These are phyloP conservation scores for Didymella segeticola DNA, from an alignment of 2,329 filamentous ascomycete genomes.

Conservation along the genomic window DNA sequence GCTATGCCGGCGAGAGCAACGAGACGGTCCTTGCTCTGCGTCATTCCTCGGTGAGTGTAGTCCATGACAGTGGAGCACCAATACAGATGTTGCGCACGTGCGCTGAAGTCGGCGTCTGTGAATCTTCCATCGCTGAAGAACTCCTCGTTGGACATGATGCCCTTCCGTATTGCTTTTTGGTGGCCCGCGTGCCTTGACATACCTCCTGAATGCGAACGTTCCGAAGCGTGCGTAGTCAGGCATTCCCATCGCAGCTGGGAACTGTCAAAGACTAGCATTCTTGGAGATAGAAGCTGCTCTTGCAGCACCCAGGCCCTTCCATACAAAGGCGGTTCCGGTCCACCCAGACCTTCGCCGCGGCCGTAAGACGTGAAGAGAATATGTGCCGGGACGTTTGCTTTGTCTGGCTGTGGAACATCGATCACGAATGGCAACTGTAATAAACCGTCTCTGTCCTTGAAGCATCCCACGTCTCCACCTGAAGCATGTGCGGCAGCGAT, in stretches of 20 bases:
- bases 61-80: constrained; percentile 1
- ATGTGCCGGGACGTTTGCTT: constrained; percentile 1
- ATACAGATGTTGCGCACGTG: background rate
- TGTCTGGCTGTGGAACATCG: constrained; percentile 9
- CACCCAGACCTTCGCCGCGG: constrained; percentile 15
- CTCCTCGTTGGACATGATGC: constrained; percentile 20
- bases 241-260: constrained; percentile 32
- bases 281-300: constrained; percentile 29
- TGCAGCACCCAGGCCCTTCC: constrained; percentile 35
- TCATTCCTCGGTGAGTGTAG: constrained; percentile 5
- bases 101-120: background rate
- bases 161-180: constrained; percentile 19
- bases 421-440: constrained; percentile 26
- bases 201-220: constrained; percentile 13
- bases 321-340: constrained; percentile 24
- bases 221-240: constrained; percentile 23
- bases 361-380: constrained; percentile 4
- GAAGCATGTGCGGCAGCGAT: constrained; percentile 32
- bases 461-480: constrained; percentile 29
- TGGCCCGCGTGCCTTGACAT: constrained; percentile 7
- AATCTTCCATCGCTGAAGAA: constrained; percentile 3
- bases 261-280: constrained; percentile 30
- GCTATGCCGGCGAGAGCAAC: constrained; percentile 2
- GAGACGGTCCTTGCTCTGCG: background rate
- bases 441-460: constrained; percentile 28